Evolutionary conservation across 805 yeast genomes (phyloP), one percentile per base, ranked within the genome.

Genomic region (Wickerhamiella kurtzmanii): DNA sequence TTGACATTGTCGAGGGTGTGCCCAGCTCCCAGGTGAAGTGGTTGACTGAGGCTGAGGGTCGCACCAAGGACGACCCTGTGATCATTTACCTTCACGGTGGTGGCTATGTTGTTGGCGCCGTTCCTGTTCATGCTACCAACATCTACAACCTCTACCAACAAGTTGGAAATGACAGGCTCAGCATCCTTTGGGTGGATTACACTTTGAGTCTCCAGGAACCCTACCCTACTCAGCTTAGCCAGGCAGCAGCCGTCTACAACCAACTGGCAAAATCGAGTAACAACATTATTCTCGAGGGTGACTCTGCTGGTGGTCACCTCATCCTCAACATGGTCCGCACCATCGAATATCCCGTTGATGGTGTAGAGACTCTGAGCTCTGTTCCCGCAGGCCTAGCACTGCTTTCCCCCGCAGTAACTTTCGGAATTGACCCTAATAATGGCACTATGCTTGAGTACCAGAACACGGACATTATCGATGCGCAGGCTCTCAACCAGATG

Each of bases 231-330:
- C 65, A 57, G 47, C 45, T 62, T 35, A 19, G 37, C 16, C 61
- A 61, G 49, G 46, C 53, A 3, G 53, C 48, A 2, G 18, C 28
- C 16, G 46, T 47, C 3, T 60, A 50, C 47, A 51, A 53, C 20
- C 44, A 40, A n/a, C 44, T 61, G 20, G 39, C 50, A n/a, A 45
- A 46, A 13, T 38, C 46, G 5, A 38, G 47, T 44, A 44, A 44
- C 19, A 50, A 57, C 44, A 53, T 60, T 36, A 46, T 57, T 3
- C 22, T 60, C 2, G 20, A 48, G 36, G 66, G 66, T 18, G 66
- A 62, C 41, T 60, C 64, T 4, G 61, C 61, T 2, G 65, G 66
- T 22, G 65, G 56, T 1, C 56, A 58, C 35, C 47, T 62, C 18
- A 17, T 50, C 3, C 44, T 59, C n/a, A 50, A 43, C 21, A n/a